These are phyloP conservation scores for Moniliella sp. DNA, from an alignment of 1,284 basidiomycete species.

Conservation along the genomic window DNA sequence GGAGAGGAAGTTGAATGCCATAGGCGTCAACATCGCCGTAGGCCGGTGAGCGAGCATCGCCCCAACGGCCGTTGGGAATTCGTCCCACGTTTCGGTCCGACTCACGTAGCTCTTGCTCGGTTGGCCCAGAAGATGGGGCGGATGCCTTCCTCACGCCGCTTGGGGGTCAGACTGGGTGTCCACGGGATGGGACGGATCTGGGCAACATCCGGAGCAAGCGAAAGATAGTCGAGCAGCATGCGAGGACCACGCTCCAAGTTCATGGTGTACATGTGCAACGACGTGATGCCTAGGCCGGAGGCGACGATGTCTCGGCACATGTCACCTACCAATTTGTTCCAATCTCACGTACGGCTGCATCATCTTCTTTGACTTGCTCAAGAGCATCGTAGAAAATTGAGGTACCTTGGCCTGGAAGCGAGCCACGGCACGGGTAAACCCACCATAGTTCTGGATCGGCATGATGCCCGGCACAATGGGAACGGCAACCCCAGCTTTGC, in stretches of 20 bases:
- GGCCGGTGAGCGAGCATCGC: constrained; percentile 82
- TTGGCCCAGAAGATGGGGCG: constrained; percentile 34
- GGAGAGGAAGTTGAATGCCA: constrained; percentile 41
- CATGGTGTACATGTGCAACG: constrained; percentile 34
- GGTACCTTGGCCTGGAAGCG: constrained; percentile 70
- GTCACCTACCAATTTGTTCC: constrained; percentile 21
- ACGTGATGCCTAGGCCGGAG: constrained; percentile 17
- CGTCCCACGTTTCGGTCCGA: constrained; percentile 53
- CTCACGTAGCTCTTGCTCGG: constrained; percentile 28
- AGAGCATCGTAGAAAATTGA: constrained; percentile 55
- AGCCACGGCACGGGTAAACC: constrained; percentile 73
- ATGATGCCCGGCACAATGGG: constrained; percentile 90
- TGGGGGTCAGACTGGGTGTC: constrained; percentile 26
- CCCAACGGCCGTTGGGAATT: constrained; percentile 93
- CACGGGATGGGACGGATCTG: constrained; percentile 28
- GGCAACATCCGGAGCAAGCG: constrained; percentile 21
- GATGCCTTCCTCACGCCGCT: constrained; percentile 29
- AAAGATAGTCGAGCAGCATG: constrained; percentile 31
- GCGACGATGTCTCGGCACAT: constrained; percentile 28
- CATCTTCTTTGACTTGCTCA: constrained; percentile 57
- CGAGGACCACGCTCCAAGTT: constrained; percentile 30
- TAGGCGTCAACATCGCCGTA: constrained; percentile 94
- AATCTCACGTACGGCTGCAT: constrained; percentile 19
- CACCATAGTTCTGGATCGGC: constrained; percentile 93
- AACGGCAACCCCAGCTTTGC: constrained; percentile 50